Conservation (phyloP, 2,329 filamentous ascomycete genomes). For the Cercospora zeina region DNA sequence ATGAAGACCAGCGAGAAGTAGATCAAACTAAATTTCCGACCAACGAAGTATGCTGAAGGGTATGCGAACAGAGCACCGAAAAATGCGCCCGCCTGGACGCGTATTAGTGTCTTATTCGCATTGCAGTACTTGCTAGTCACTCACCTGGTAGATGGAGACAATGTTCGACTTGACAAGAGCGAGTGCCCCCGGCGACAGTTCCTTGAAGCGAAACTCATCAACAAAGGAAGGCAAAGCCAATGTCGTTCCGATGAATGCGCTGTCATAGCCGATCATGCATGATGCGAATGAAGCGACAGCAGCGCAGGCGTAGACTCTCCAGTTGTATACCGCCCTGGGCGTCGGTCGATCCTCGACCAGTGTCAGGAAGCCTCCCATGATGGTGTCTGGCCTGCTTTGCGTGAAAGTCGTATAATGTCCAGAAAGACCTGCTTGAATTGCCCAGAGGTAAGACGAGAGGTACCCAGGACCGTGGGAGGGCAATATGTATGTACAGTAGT, state of each 20-base stretch:
- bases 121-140: not conserved
- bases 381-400: slow-evolving; percentile 18
- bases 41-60: slow-evolving; percentile 63
- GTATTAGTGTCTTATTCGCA: not conserved
- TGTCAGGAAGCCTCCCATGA: slow-evolving; percentile 41
- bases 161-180: slow-evolving; percentile 71
- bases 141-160: slow-evolving; percentile 67
- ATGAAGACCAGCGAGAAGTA: slow-evolving; percentile 65
- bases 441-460: not conserved
- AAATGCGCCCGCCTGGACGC: slow-evolving; percentile 70
- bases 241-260: slow-evolving; percentile 73
- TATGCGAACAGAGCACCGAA: slow-evolving; percentile 75
- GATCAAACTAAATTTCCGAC: slow-evolving; percentile 64
- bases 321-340: slow-evolving; percentile 60
- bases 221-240: slow-evolving; percentile 69
- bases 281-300: slow-evolving; percentile 58
- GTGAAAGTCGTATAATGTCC: slow-evolving; percentile 1
- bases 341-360: slow-evolving; percentile 52
- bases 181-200: slow-evolving; percentile 51
- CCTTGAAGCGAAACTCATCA: slow-evolving; percentile 64
- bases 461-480: slow-evolving; percentile 7
- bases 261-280: slow-evolving; percentile 49
- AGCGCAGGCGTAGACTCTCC: slow-evolving; percentile 58
- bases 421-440: not conserved
- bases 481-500: slow-evolving; percentile 8